Base-by-base conservation (phyloP, 305 asterid genomes). In the Fraxinus greggii region DNA sequence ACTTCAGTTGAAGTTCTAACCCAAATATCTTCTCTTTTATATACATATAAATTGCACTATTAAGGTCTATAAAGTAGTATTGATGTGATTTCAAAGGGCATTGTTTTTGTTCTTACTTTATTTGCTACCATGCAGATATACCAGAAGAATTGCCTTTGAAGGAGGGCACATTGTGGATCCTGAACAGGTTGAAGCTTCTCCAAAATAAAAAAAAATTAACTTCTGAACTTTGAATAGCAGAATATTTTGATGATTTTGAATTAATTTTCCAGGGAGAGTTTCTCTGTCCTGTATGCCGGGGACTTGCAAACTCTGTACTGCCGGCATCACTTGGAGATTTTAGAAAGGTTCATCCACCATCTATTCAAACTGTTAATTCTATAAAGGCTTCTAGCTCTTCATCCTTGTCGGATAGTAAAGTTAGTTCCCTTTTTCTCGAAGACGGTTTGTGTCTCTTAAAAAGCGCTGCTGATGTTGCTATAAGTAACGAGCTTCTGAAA, bases 271-370 rank as follows among this genome's bases (percentile, higher is more conserved):
- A 97, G 99, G 98, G 99, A 76, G 98, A 97, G 89, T 94, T 97
- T 89, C 96, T 97, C 63, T 97, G 99, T 90, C 99, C 99, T 36
- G 99, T 93, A 67, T 97, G 99, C 80, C 94, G 99, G 28, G 98
- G 98, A 74, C 94, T 97, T 85, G 96, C 98, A 75, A 94, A 97
- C 80, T 91, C 96, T 23, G 91, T 91, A 77, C 88, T 97, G 82
- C 95, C 99, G 77, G 89, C 88, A 75, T 83, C 89, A 79, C 90
- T 92, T 83, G 87, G 84, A 81, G 90, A 86, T 83, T 84, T 78
- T 51, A 84, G 84, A 80, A 86, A 82, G 87, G 82, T 79, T 51
- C 82, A 86, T 79, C 84, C 54, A 80, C 83, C 87, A 8, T 83
- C 83, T 78, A 33, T 45, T 72, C 79, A 92, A 79, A 84, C 74